These are phyloP conservation scores for Saturnispora ahearnii DNA, from an alignment of 805 yeast genomes.

Conservation along the genomic window DNA sequence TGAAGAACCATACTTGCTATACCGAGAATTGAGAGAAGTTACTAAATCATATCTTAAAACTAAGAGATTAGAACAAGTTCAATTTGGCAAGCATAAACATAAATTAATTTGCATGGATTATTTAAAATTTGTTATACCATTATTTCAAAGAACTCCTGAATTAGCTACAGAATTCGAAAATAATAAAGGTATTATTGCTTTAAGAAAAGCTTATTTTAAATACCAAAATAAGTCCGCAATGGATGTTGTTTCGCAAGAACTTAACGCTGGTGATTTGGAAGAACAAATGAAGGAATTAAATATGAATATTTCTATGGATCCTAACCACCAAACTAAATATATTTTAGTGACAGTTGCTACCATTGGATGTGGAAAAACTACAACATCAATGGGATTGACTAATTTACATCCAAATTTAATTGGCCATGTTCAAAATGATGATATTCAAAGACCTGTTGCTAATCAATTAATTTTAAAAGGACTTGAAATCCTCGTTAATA, in stretches of 20 bases:
- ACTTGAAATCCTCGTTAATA: slow-evolving; percentile 32
- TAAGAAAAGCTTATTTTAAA: slow-evolving; percentile 58
- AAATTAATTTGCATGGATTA: slow-evolving; percentile 56
- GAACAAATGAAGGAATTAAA: slow-evolving; percentile 19
- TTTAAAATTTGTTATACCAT: slow-evolving; percentile 52
- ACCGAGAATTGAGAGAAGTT: slow-evolving; percentile 83
- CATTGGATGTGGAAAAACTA: slow-evolving; percentile 92
- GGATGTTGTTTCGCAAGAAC: slow-evolving; percentile 41
- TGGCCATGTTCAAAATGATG: slow-evolving; percentile 79
- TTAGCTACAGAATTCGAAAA: slow-evolving; percentile 36
- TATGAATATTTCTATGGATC: slow-evolving; percentile 1
- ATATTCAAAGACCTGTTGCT: slow-evolving; percentile 42
- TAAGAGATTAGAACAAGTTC: slow-evolving; percentile 30
- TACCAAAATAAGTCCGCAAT: slow-evolving; percentile 47
- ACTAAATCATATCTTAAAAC: slow-evolving; percentile 48
- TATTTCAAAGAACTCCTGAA: slow-evolving; percentile 42
- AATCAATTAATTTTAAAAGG: slow-evolving; percentile 41
- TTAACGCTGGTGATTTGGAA: slow-evolving; percentile 25
- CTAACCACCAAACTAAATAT: slow-evolving; percentile 30
- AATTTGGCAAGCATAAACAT: slow-evolving; percentile 34
- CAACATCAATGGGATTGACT: slow-evolving; percentile 54
- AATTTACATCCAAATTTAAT: slow-evolving; percentile 47
- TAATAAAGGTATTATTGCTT: slow-evolving; percentile 65
- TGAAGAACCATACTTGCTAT: slow-evolving; percentile 89
- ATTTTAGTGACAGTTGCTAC: slow-evolving; percentile 79